Evolutionary conservation across 1,284 basidiomycete genomes (phyloP).

Genomic region (Coniophora puteana): DNA sequence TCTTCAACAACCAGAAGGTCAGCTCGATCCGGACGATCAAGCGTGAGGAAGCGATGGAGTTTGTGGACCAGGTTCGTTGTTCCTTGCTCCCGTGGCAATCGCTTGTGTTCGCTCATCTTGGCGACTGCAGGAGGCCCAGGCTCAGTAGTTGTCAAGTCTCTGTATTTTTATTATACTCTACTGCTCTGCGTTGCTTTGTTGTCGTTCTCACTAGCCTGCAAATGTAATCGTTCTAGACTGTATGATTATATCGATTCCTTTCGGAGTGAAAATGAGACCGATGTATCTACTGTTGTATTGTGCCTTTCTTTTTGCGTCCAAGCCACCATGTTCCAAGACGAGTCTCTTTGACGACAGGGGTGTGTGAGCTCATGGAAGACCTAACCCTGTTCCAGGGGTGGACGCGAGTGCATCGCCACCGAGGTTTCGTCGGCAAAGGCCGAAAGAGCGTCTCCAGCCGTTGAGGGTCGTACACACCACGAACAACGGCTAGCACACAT

Average conservation of each 20-base stretch:
- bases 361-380: no score
- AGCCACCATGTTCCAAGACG: no score
- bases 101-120: background rate
- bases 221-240: no score
- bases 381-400: no score
- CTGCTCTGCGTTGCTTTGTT: no score
- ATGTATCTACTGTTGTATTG: no score
- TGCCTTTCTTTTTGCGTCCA: no score
- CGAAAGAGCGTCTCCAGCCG: no score
- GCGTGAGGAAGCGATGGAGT: constrained; percentile 83
- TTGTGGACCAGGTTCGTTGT: constrained; percentile 73
- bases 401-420: constrained; percentile 25
- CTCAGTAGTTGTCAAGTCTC: constrained; percentile 33
- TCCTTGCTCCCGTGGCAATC: background rate
- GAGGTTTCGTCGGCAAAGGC: constrained; percentile 16
- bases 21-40: constrained; percentile 83
- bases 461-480: constrained; percentile 11
- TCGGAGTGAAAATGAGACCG: no score
- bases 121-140: constrained; percentile 46
- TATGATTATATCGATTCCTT: no score
- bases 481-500: constrained; percentile 22
- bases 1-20: constrained; percentile 95
- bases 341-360: no score
- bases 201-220: no score
- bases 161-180: constrained; percentile 1